Evolutionary conservation across 306 rosid species (phyloP).

Genomic region (Cicer judaicum): DNA sequence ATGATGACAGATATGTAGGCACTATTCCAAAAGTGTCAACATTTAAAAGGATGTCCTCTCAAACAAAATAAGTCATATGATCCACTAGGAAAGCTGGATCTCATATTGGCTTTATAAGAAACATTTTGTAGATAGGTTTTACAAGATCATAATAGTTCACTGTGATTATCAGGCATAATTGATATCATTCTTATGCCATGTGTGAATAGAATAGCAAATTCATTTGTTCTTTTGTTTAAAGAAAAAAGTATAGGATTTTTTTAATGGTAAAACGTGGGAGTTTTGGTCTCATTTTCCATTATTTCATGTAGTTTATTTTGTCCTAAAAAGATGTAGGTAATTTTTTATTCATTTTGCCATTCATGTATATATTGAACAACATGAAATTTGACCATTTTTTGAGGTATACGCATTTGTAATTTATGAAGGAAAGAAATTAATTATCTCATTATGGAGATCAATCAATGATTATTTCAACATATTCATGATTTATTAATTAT

Average conservation of each 20-base stretch:
- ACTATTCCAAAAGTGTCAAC: constrained; percentile 56
- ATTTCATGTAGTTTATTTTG: constrained; percentile 37
- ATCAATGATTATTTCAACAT: too few species aligned
- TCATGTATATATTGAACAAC: constrained; percentile 40
- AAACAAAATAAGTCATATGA: constrained; percentile 61
- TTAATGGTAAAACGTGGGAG: constrained; percentile 24
- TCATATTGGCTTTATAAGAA: constrained; percentile 79
- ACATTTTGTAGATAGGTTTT: too few species aligned
- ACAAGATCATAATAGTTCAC: too few species aligned
- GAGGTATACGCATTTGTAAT: constrained; percentile 40
- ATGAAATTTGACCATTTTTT: constrained; percentile 40
- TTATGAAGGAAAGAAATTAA: constrained; percentile 32
- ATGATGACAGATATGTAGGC: background rate
- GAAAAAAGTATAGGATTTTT: constrained; percentile 37
- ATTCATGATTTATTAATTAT: too few species aligned
- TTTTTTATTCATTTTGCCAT: constrained; percentile 16
- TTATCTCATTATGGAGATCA: background rate
- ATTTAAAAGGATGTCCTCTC: constrained; percentile 60
- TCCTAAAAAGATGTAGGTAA: constrained; percentile 18
- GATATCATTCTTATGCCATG: constrained; percentile 34
- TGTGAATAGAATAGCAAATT: constrained; percentile 39
- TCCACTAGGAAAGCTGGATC: constrained; percentile 78
- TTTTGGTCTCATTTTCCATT: constrained; percentile 46
- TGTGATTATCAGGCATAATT: too few species aligned
- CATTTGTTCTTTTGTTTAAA: constrained; percentile 56